Percentiles rank a stretch among this genome's conserved stretches.
Evolutionary conservation across 768 basidiomycete species (phyloP).

Genomic region (Lentinula raphanica): DNA sequence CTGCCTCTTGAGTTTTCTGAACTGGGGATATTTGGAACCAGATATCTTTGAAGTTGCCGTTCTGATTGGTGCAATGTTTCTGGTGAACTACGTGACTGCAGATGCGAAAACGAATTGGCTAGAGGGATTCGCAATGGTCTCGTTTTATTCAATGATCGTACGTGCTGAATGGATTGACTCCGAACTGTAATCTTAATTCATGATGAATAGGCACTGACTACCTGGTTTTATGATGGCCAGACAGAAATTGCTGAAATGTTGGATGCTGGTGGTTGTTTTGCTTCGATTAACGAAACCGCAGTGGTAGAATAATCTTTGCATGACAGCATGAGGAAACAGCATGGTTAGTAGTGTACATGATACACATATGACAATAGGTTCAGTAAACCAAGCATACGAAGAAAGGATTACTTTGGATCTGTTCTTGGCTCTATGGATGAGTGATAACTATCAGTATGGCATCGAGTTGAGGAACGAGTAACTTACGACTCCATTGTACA

Average conservation of each 20-base stretch:
- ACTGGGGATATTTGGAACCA: constrained; percentile 26
- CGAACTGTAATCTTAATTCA: too few species aligned
- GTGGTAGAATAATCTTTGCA: background rate
- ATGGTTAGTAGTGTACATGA: background rate
- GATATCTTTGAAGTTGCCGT: constrained; percentile 67
- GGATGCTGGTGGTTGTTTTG: background rate
- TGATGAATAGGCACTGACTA: constrained; percentile 2
- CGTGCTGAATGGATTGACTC: background rate
- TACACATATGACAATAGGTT: background rate
- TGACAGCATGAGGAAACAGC: background rate
- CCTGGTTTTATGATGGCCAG: constrained; percentile 8
- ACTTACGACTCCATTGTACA: constrained; percentile 60
- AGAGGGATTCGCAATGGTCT: constrained; percentile 61
- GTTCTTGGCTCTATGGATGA: background rate
- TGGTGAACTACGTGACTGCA: constrained; percentile 77
- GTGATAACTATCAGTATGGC: background rate
- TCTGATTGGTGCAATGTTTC: constrained; percentile 62
- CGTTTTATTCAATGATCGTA: constrained; percentile 67
- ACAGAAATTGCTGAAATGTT: constrained; percentile 2
- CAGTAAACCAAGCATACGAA: background rate
- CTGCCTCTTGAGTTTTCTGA: background rate
- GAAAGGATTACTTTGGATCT: background rate
- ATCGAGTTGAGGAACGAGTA: background rate
- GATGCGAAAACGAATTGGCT: constrained; percentile 79
- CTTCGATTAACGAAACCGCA: background rate